These are phyloP conservation scores for Corylus heterophylla DNA, from an alignment of 306 rosid genomes.

Conservation along the genomic window DNA sequence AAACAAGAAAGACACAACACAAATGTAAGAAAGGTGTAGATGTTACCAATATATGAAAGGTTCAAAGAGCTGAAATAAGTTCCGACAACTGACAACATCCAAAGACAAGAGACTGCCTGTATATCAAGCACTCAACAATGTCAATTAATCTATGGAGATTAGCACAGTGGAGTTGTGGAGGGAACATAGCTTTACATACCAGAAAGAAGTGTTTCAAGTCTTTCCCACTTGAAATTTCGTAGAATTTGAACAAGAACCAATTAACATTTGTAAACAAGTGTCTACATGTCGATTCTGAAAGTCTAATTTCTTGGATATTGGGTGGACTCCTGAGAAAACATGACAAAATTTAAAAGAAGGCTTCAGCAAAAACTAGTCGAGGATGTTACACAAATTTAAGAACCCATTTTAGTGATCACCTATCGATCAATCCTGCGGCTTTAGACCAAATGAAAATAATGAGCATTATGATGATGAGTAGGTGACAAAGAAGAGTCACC, in stretches of 20 bases:
- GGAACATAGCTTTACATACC: slow-evolving; percentile 38
- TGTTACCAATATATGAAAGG: slow-evolving; percentile 54
- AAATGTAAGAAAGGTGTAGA: slow-evolving; percentile 6
- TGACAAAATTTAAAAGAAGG: neutral
- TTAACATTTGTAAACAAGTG: slow-evolving; percentile 32
- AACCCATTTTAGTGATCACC: slow-evolving; percentile 35
- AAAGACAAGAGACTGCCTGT: slow-evolving; percentile 54
- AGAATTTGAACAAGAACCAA: slow-evolving; percentile 40
- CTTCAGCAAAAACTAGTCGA: neutral
- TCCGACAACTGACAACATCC: slow-evolving; percentile 59
- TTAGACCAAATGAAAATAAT: slow-evolving; percentile 50
- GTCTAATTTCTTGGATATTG: slow-evolving; percentile 35
- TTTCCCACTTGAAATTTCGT: slow-evolving; percentile 55
- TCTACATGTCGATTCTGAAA: slow-evolving; percentile 41
- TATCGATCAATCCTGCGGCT: slow-evolving; percentile 43
- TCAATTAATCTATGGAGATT: slow-evolving; percentile 15
- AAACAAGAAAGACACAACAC: neutral
- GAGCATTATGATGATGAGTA: slow-evolving; percentile 50
- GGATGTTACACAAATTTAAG: neutral
- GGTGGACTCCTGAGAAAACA: slow-evolving; percentile 41
- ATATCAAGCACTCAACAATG: slow-evolving; percentile 17
- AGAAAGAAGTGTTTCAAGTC: slow-evolving; percentile 45
- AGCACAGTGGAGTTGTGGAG: neutral
- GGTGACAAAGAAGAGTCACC: slow-evolving; percentile 50
- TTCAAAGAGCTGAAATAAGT: slow-evolving; percentile 37